phyloP scores from a whole-genome alignment of 1,284 basidiomycete species.

The Cryptococcus neoformans region DNA sequence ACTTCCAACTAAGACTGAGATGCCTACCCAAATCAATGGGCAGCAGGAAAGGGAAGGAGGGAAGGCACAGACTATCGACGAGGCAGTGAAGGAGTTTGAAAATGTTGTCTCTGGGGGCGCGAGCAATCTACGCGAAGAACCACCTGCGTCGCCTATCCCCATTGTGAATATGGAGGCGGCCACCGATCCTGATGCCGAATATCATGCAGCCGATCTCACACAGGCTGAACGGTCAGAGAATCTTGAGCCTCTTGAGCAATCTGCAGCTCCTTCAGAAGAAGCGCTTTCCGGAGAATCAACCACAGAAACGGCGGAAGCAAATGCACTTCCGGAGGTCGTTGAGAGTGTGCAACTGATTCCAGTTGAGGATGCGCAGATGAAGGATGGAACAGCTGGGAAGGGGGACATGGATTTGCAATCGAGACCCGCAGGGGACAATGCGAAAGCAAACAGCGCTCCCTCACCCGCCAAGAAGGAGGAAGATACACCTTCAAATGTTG shows the following conservation, averaged over 20 bases:
- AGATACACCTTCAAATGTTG: background rate
- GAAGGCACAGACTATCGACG: slow-evolving; percentile 31
- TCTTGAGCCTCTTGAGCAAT: background rate
- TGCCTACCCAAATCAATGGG: background rate
- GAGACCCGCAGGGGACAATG: background rate
- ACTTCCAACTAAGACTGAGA: background rate
- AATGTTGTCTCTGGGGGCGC: slow-evolving; percentile 18
- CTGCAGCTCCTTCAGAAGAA: background rate
- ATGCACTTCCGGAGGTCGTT: too few relatives aligned
- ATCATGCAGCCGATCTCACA: background rate
- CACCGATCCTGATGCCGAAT: background rate
- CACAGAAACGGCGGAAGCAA: too few relatives aligned
- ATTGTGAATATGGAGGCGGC: slow-evolving; percentile 4
- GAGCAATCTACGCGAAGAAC: background rate
- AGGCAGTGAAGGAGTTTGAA: slow-evolving; percentile 30
- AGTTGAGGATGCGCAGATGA: too few relatives aligned
- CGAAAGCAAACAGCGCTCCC: background rate
- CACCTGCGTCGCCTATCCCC: slow-evolving; percentile 1
- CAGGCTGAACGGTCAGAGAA: background rate
- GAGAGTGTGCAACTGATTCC: too few relatives aligned
- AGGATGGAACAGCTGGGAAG: too few relatives aligned
- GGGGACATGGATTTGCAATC: background rate
- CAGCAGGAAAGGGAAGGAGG: background rate
- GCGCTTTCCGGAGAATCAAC: background rate
- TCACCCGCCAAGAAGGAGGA: too few relatives aligned